Evolutionary conservation across 768 basidiomycete species (phyloP).

Genomic region (Pleurotus djamor): DNA sequence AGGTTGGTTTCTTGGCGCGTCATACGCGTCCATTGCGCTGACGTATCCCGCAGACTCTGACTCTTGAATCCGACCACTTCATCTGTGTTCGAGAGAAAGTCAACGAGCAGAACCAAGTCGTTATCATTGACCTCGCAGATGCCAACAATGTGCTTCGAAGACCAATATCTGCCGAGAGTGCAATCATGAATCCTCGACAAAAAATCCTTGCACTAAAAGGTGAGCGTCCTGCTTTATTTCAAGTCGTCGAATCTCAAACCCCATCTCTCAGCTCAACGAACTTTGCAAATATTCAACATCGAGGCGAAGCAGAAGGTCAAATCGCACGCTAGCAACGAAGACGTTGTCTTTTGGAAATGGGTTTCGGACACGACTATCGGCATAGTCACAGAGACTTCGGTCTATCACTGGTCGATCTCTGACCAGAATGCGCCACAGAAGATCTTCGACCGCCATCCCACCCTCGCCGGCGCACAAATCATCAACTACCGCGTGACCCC

Average conservation of each 20-base stretch:
- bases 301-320: slow-evolving; percentile 98
- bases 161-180: slow-evolving; percentile 97
- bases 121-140: slow-evolving; percentile 96
- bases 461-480: slow-evolving; percentile 93
- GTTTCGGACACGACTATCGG: slow-evolving; percentile 88
- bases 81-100: slow-evolving; percentile 97
- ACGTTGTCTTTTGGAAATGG: slow-evolving; percentile 99
- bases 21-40: slow-evolving; percentile 13
- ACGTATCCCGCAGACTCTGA: slow-evolving; percentile 64
- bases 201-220: slow-evolving; percentile 97
- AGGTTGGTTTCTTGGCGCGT: slow-evolving; percentile 56
- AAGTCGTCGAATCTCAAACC: slow-evolving; percentile 6
- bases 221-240: slow-evolving; percentile 26
- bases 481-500: slow-evolving; percentile 95
- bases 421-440: slow-evolving; percentile 82
- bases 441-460: slow-evolving; percentile 94
- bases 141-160: slow-evolving; percentile 96
- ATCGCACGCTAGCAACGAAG: slow-evolving; percentile 90
- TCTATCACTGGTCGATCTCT: slow-evolving; percentile 86
- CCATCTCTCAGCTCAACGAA: slow-evolving; percentile 69
- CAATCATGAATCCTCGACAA: slow-evolving; percentile 96
- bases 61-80: slow-evolving; percentile 96
- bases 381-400: slow-evolving; percentile 91
- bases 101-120: slow-evolving; percentile 95
- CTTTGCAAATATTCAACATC: slow-evolving; percentile 97